These are phyloP conservation scores for Stemphylium beticola DNA, from an alignment of 2,329 filamentous ascomycete species.

Conservation along the genomic window DNA sequence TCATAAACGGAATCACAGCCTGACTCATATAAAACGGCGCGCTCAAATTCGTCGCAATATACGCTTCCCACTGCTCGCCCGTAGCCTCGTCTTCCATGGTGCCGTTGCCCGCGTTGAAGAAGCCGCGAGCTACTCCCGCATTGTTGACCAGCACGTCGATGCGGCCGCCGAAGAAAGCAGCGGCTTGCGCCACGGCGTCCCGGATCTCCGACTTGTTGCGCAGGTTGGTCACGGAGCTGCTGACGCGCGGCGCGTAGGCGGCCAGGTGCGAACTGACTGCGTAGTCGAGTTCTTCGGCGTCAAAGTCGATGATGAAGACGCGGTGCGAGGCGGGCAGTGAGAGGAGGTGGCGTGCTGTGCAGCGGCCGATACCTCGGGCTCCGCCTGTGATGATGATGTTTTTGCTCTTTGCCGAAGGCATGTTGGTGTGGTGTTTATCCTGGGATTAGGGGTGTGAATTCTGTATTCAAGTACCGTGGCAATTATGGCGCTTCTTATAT, in stretches of 20 bases:
- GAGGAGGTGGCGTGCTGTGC: slow-evolving; percentile 51
- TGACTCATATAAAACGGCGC: slow-evolving; percentile 32
- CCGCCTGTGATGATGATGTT: slow-evolving; percentile 50
- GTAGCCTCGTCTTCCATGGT: slow-evolving; percentile 33
- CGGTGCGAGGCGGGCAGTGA: slow-evolving; percentile 45
- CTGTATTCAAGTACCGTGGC: not conserved
- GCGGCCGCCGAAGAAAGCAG: slow-evolving; percentile 46
- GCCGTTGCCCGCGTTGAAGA: slow-evolving; percentile 31
- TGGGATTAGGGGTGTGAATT: not conserved
- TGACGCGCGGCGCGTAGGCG: slow-evolving; percentile 35
- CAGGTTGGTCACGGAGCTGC: slow-evolving; percentile 47
- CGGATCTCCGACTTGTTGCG: slow-evolving; percentile 37
- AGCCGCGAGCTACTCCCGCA: slow-evolving; percentile 31
- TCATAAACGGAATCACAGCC: slow-evolving; percentile 31
- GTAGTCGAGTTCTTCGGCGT: slow-evolving; percentile 47
- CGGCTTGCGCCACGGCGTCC: slow-evolving; percentile 42
- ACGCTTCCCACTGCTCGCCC: slow-evolving; percentile 32
- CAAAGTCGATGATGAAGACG: slow-evolving; percentile 54
- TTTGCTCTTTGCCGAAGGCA: slow-evolving; percentile 29
- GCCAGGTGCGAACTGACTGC: slow-evolving; percentile 38
- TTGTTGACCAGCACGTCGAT: slow-evolving; percentile 43
- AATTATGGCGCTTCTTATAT: not conserved
- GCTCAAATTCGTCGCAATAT: slow-evolving; percentile 30
- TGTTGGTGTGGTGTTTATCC: not conserved
- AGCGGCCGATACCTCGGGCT: slow-evolving; percentile 54